phyloP scores from a whole-genome alignment of 257 asterid species.

The Cruciata laevipes region DNA sequence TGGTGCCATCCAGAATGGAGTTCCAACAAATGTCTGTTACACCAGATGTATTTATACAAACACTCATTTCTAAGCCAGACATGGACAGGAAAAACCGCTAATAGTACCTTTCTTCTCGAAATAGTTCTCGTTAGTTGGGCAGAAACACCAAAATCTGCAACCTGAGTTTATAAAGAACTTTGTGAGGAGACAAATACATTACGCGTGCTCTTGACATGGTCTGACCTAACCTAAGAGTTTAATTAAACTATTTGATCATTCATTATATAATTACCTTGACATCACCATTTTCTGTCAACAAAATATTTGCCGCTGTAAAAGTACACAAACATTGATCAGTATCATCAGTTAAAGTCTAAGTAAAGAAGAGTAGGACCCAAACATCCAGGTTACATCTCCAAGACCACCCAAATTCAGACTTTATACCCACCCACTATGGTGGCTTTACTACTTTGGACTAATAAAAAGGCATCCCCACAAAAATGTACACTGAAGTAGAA shows the following conservation, averaged over 20 bases:
- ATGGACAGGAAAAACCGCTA: constrained; percentile 3
- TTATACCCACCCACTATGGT: background rate
- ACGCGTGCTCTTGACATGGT: background rate
- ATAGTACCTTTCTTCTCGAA: constrained; percentile 85
- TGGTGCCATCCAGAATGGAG: constrained; percentile 99
- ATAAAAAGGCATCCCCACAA: background rate
- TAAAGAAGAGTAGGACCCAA: background rate
- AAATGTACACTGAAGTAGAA: background rate
- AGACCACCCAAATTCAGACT: background rate
- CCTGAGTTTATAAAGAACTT: constrained; percentile 33
- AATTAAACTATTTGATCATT: constrained; percentile 7
- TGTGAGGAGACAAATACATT: constrained; percentile 3
- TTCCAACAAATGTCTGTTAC: constrained; percentile 97
- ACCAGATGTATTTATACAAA: constrained; percentile 42
- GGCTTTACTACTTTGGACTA: background rate
- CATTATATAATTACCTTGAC: constrained; percentile 61
- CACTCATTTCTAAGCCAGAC: background rate
- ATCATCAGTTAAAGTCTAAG: too few relatives aligned
- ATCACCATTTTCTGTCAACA: constrained; percentile 94
- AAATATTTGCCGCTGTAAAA: constrained; percentile 95
- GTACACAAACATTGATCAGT: constrained; percentile 4
- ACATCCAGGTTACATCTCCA: background rate
- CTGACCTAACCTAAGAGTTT: background rate
- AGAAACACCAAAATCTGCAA: constrained; percentile 99
- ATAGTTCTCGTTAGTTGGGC: constrained; percentile 95